Evolutionary conservation across 768 basidiomycete species (phyloP).

Genomic region (Gloeostereum incarnatum): DNA sequence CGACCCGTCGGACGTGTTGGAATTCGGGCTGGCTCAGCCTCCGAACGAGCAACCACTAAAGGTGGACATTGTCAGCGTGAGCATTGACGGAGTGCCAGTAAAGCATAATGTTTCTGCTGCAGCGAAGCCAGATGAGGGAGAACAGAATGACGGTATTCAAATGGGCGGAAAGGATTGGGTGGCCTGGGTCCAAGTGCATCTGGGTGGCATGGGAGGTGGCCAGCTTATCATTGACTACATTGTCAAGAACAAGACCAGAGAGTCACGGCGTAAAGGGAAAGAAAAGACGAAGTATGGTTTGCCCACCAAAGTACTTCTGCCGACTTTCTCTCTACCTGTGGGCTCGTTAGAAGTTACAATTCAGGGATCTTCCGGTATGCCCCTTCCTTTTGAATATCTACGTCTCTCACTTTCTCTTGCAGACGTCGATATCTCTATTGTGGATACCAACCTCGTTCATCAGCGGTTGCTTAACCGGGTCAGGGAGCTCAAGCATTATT

Average conservation of each 20-base stretch:
- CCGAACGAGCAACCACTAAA: conserved; percentile 23
- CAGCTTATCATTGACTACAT: conserved; percentile 59
- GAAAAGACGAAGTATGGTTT: conserved; percentile 20
- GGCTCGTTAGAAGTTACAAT: conserved; percentile 57
- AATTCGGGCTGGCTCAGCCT: conserved; percentile 61
- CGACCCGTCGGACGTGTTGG: conserved; percentile 61
- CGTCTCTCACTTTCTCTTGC: conserved; percentile 2
- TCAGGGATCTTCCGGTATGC: conserved; percentile 43
- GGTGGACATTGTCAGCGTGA: conserved; percentile 49
- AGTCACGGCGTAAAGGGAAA: conserved; percentile 28
- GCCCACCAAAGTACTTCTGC: conserved; percentile 44
- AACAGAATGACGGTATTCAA: conserved; percentile 37
- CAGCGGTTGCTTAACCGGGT: conserved; percentile 28
- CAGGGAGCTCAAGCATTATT: conserved; percentile 44
- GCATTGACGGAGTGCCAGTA: conserved; percentile 57
- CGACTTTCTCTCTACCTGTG: conserved; percentile 65
- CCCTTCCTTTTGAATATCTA: conserved; percentile 1
- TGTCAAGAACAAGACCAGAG: conserved; percentile 26
- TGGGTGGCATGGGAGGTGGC: conserved; percentile 42
- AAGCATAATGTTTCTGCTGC: conserved; percentile 43
- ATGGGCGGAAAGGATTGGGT: conserved; percentile 37
- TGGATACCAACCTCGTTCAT: conserved; percentile 50
- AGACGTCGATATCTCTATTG: conserved; percentile 26
- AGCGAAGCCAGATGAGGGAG: conserved; percentile 22
- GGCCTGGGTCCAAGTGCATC: conserved; percentile 38